These are phyloP conservation scores for Mycena rosella DNA, from an alignment of 768 basidiomycete genomes.

Conservation along the genomic window DNA sequence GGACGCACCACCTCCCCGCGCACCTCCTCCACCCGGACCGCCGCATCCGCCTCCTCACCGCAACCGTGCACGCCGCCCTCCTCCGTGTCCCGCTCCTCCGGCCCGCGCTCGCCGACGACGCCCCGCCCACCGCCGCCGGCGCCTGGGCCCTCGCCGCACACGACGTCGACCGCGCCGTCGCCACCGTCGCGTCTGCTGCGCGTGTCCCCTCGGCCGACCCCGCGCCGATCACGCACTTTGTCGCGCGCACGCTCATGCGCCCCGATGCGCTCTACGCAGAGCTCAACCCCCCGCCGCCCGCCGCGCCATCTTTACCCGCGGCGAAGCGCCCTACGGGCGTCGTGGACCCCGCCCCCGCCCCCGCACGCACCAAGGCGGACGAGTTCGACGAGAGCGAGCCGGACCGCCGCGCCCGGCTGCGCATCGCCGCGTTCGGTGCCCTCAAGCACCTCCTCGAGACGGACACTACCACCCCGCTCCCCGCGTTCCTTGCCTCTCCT, in stretches of 20 bases:
- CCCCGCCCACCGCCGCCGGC: slow-evolving; percentile 55
- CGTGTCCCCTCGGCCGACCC: slow-evolving; percentile 21
- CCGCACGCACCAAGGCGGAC: slow-evolving; percentile 59
- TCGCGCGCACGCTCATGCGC: slow-evolving; percentile 68
- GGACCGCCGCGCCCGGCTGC: slow-evolving; percentile 78
- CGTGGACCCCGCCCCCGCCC: not conserved
- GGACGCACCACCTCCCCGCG: slow-evolving; percentile 91
- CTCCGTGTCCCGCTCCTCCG: slow-evolving; percentile 66
- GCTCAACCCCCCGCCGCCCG: slow-evolving; percentile 72
- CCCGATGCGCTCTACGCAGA: slow-evolving; percentile 69
- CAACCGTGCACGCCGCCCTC: slow-evolving; percentile 62
- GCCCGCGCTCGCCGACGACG: slow-evolving; percentile 64
- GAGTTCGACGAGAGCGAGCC: slow-evolving; percentile 75
- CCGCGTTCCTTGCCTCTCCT: slow-evolving; percentile 59
- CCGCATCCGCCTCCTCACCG: slow-evolving; percentile 74
- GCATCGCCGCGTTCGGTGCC: slow-evolving; percentile 77
- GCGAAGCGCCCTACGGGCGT: slow-evolving; percentile 27
- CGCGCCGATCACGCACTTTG: slow-evolving; percentile 59
- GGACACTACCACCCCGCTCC: slow-evolving; percentile 11
- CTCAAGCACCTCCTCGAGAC: slow-evolving; percentile 59
- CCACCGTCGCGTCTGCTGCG: slow-evolving; percentile 51
- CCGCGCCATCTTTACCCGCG: slow-evolving; percentile 44
- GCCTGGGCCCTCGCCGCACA: slow-evolving; percentile 80
- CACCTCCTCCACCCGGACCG: slow-evolving; percentile 86
- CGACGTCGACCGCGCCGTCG: slow-evolving; percentile 78